Base-by-base conservation (phyloP, 2,329 filamentous ascomycete genomes). In the Rhynchosporium agropyri region DNA sequence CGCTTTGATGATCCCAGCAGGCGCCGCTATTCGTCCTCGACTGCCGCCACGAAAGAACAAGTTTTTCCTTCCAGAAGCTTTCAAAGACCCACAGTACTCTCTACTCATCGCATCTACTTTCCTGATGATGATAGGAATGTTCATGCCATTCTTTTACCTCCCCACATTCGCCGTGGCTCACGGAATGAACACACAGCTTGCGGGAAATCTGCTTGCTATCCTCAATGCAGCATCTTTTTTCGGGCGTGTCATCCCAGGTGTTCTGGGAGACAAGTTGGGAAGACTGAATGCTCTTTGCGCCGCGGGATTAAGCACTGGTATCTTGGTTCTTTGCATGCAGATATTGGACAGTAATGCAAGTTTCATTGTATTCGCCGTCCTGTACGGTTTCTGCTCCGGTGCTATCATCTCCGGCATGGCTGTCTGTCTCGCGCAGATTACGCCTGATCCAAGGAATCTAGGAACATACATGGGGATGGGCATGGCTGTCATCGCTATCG, bases 401-500 rank as follows among this genome's bases (percentile, higher is more conserved):
- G 72, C 72, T 0, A 73, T 77, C 33, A 68, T 77, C 7, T 74
- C 73, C 12, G 59, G 71, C 2, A 63, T 70, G 59, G 57, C 65
- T 1, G 63, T 68, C 4, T 65, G 62, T 33, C 43, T 71, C 1
- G 53, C 68, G 4, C 60, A 63, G 10, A 74, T 86, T 2, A 79
- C 81, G 0, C 86, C 83, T 2, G 86, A 90, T 62, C 81, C 90
- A 29, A 79, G 83, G 33, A 80, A 90, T 72, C 87, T 92, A 46
- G 90, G 90, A 12, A 83, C 87, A 1, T 82, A 89, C n/a, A 86
- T 84, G 6, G 90, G 90, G 0, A 81, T 83, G 1, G 80, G 84
- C 13, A 89, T 89, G 73, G 82, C 83, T n/a, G 70, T 88, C 40
- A 78, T 85, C 61, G 81, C 84, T 1, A 77, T 92, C 40, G 88